Base-by-base conservation (phyloP, 768 basidiomycete species). In the Lactarius deliciosus region DNA sequence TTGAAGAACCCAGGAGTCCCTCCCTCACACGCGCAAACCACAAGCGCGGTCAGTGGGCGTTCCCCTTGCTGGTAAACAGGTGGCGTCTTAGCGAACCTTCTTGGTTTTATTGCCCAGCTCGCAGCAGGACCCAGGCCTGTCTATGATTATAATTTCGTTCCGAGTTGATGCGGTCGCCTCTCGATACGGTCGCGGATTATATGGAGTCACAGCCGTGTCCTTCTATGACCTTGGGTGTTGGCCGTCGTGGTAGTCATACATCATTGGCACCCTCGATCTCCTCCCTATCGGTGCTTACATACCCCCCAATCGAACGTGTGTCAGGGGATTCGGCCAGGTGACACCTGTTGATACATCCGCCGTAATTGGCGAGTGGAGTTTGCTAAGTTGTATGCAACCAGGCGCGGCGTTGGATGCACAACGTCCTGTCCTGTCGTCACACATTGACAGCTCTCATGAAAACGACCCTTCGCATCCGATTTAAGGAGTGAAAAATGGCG, bases 211-310 rank as follows among this genome's bases (percentile, higher is more conserved):
- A 7, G 22, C 13, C 25, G 22, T 25, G 50, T 53, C 50, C 25
- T 53, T 25, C 20, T 45, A 1, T 25, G 25, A 25, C 4, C 22
- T 50, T 22, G 11, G n/a, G n/a, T 13, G 47, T 22, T 50, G 22
- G 47, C 47, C 47, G 47, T 50, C 13, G 22, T 41, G 41, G 7
- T 15, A 36, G 41, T 22, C 40, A 4, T 63, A 20, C 55, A 36
- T 43, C 6, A 34, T 47, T 57, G 30, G 28, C 15, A 57, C 57
- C 57, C 63, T 16, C 63, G 63, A 59, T 64, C 57, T 53, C 47
- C 22, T 59, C 45, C 50, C 50, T 38, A 16, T 63, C 56, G 61
- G 30, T 34, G 30, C 6, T 20, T 61, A 47, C 43, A 54, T 30
- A 11, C 7, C 16, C 38, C 50, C 45, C 45, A 20, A 56, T n/a